phyloP scores from a whole-genome alignment of 306 rosid species.

The Cercis canadensis region DNA sequence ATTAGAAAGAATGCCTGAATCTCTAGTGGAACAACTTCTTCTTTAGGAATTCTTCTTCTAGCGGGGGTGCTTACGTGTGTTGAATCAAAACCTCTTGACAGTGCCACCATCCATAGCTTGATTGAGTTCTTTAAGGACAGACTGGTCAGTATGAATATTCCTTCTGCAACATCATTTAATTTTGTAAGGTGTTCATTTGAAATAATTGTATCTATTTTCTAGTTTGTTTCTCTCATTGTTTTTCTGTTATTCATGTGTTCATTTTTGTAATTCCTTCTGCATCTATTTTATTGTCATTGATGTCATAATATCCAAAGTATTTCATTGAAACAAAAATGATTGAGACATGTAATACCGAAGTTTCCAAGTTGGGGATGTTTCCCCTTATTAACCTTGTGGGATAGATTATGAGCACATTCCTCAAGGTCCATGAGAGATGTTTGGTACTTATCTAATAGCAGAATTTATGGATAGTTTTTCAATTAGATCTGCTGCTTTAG shows the following conservation, averaged over 20 bases:
- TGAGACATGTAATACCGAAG: not conserved
- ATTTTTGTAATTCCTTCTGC: conserved; percentile 17
- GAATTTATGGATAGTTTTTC: not conserved
- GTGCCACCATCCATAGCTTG: conserved; percentile 72
- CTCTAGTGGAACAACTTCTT: conserved; percentile 30
- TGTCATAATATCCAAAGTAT: not conserved
- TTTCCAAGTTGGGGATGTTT: not conserved
- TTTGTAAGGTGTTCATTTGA: conserved; percentile 20
- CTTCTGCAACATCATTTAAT: conserved; percentile 22
- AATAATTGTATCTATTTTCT: not conserved
- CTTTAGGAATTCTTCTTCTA: conserved; percentile 84
- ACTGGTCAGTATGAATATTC: conserved; percentile 71
- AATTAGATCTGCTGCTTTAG: not conserved
- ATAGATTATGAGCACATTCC: not conserved
- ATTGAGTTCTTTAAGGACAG: conserved; percentile 81
- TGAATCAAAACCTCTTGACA: conserved; percentile 66
- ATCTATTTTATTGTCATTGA: not conserved
- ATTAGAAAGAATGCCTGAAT: conserved; percentile 23
- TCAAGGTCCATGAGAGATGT: not conserved
- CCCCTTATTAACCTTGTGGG: not conserved
- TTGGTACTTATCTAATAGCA: not conserved
- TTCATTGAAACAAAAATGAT: not conserved
- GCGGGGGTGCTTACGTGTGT: conserved; percentile 73
- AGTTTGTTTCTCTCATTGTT: conserved; percentile 12
- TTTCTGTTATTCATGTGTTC: conserved; percentile 22